Percentiles rank a stretch among this genome's conserved stretches.
Conservation (phyloP, 768 basidiomycete genomes). For the Porphyrellus cyaneotinctus region DNA sequence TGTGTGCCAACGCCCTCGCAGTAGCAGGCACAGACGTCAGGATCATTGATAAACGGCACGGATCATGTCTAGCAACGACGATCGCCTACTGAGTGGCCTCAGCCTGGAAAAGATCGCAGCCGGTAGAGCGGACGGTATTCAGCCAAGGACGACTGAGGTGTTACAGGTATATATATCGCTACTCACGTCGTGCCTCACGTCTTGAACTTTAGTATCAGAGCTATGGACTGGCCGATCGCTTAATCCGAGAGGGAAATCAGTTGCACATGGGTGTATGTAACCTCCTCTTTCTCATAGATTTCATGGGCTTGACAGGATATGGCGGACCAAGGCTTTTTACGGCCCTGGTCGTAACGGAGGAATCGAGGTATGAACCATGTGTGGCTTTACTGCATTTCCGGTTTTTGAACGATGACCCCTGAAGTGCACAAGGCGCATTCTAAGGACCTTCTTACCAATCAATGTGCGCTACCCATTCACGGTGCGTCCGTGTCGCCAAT, state of each 20-base stretch:
- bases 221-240: not conserved
- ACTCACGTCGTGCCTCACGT: not conserved
- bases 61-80: not conserved
- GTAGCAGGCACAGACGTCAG: slow-evolving; percentile 42
- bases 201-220: not conserved
- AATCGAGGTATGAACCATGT: slow-evolving; percentile 46
- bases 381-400: not conserved
- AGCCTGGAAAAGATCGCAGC: slow-evolving; percentile 41
- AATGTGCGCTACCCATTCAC: too few species aligned
- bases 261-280: not conserved
- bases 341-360: slow-evolving; percentile 34
- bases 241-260: not conserved
- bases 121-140: slow-evolving; percentile 52
- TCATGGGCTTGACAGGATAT: too few species aligned
- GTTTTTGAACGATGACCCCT: slow-evolving; percentile 21
- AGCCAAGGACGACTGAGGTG: slow-evolving; percentile 18
- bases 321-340: slow-evolving; percentile 54
- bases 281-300: not conserved
- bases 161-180: slow-evolving; percentile 23
- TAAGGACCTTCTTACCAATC: slow-evolving; percentile 44
- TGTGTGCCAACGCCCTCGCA: slow-evolving; percentile 58
- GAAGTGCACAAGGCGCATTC: slow-evolving; percentile 59
- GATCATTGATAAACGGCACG: slow-evolving; percentile 45
- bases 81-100: not conserved
- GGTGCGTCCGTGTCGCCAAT: slow-evolving; percentile 26